Evolutionary conservation across 202 grass and related monocot genomes (phyloP), one percentile per base, ranked within the genome.

Genomic region (Bolboschoenoplectus hybrid): DNA sequence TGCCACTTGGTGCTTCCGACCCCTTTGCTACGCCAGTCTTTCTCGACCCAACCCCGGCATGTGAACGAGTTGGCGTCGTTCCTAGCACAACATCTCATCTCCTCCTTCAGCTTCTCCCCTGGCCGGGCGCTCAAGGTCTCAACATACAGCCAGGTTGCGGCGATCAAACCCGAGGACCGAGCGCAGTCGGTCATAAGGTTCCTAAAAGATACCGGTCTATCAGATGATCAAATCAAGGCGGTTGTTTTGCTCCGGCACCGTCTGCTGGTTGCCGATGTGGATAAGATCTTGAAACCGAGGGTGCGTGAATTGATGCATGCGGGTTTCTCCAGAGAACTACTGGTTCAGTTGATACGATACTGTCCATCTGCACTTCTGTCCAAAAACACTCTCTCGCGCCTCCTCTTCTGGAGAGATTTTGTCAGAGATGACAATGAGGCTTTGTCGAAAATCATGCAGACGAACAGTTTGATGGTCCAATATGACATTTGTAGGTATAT

Each of bases 301-400:
- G 82, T 81, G 26, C 9, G 11, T 6, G 72, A 68, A 81, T 76
- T 91, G 26, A 85, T 57, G 32, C 46, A 84, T 39, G 79, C 83
- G 9, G 87, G 89, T 53, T 86, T 94, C 83, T 86, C 89, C 43
- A 62, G 38, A 6, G 74, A 81, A 67, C 51, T 87, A 74, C 85
- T 93, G 46, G 82, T 86, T 40, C 82, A 86, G 8, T 86, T 93
- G 82, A 84, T 86, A 4, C 86, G 52, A 84, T 80, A 89, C 58
- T 76, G n/a, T 17, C 56, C 14, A 26, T 26, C 26, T 26, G 6
- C 52, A 55, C 2, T 9, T 5, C 14, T 16, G 40, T 26, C 26
- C 26, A 49, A 61, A 14, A 9, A 44, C 26, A 66, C 79, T 16
- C 82, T 63, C 13, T 49, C 40, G 16, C 63, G 49, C 65, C 50